Evolutionary conservation across 257 asterid genomes (phyloP), one percentile per base, ranked within the genome.

Genomic region (Nicotiana attenuata): DNA sequence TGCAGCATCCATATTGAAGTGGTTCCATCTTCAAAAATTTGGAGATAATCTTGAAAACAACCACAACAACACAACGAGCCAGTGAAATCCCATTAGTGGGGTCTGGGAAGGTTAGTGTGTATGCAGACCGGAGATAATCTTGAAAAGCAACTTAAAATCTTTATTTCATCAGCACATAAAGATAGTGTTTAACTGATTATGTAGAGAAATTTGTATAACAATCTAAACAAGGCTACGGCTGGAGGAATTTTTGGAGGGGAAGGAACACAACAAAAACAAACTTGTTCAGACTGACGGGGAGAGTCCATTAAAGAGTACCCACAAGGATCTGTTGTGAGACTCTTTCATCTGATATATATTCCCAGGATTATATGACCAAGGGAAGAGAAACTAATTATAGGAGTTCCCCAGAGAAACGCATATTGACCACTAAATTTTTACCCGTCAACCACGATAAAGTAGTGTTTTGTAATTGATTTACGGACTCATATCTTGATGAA

Each of bases 281-380:
- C 20, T n/a, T n/a, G n/a, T n/a, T 28, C 29, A 1, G 29, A 28
- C 3, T 28, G 29, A 68, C 6, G n/a, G 57, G 57, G 45, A 69
- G 57, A 69, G 24, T 38, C 10, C 77, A 38, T 38, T 69, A 69
- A 68, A 45, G 15, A 45, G 53, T 41, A n/a, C 22, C 10, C 22
- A 31, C 2, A 17, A 3, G 24, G 24, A 5, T 8, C 79, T 22
- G 79, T 14, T 47, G 41, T 50, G 22, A 73, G 59, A 41, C 41
- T 71, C 78, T 14, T 73, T 73, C 78, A 71, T 22, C 33, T 69
- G 77, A 69, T 69, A 38, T 69, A 38, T n/a, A 38, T n/a, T 69
- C 31, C 59, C n/a, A n/a, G 59, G 14, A 5, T 11, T n/a, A 15
- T 65, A 29, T 65, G 71, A 65, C 71, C 3, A 28, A 65, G 11